These are phyloP conservation scores for Trichoderma sp. DNA, from an alignment of 2,329 filamentous ascomycete species.

Conservation along the genomic window DNA sequence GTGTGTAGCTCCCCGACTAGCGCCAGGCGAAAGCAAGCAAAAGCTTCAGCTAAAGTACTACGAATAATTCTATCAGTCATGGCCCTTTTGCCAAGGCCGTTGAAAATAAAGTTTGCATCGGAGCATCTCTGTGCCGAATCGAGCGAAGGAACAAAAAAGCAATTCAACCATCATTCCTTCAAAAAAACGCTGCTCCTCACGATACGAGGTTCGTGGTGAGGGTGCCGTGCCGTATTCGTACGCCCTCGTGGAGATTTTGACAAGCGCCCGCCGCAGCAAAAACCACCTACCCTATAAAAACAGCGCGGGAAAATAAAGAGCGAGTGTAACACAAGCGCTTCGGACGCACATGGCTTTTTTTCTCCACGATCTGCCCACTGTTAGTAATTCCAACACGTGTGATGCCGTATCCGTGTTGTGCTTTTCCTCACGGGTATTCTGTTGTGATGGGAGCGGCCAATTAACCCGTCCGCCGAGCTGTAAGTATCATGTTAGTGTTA, in stretches of 20 bases:
- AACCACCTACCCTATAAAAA: neutral
- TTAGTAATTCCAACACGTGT: neutral
- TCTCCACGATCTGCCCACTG: conserved; percentile 13
- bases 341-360: neutral
- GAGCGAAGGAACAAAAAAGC: neutral
- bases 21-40: neutral
- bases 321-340: neutral
- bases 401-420: neutral
- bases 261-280: neutral
- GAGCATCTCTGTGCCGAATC: conserved; percentile 11
- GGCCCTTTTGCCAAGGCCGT: neutral
- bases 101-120: conserved; percentile 1
- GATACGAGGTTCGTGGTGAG: neutral
- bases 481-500: neutral
- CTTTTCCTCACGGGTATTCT: neutral
- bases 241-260: neutral
- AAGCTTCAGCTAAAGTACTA: neutral
- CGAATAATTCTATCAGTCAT: neutral
- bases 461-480: neutral
- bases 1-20: neutral
- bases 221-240: neutral
- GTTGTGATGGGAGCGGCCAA: neutral
- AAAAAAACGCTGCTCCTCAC: neutral
- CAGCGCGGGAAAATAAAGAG: neutral
- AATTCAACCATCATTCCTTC: neutral